These are phyloP conservation scores for Elaeis guineensis DNA, from an alignment of 176 grass and related monocot species.

Conservation along the genomic window DNA sequence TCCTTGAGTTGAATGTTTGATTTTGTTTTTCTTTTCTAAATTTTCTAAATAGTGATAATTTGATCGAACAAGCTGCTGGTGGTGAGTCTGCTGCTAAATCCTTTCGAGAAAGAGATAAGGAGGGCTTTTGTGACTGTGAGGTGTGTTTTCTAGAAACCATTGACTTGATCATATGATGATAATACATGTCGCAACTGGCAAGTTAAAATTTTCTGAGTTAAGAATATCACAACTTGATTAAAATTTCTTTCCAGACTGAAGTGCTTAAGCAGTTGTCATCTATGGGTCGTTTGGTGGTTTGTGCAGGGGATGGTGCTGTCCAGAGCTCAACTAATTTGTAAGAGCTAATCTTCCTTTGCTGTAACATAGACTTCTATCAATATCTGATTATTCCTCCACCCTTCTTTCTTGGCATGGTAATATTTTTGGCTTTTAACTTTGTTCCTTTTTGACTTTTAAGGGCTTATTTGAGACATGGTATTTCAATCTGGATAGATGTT, in stretches of 20 bases:
- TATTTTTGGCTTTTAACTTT: background rate
- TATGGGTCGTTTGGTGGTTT: conserved; percentile 84
- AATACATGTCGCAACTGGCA: no score
- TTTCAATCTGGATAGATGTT: conserved; percentile 79
- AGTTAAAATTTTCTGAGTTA: no score
- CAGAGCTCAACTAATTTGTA: conserved; percentile 83
- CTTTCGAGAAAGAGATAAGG: conserved; percentile 50
- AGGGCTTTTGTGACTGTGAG: conserved; percentile 64
- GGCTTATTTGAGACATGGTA: conserved; percentile 68
- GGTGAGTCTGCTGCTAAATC: conserved; percentile 48
- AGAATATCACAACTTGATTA: background rate
- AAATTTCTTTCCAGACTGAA: conserved; percentile 50
- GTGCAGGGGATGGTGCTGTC: conserved; percentile 68
- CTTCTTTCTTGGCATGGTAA: background rate
- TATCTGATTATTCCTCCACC: background rate
- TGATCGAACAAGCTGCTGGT: conserved; percentile 80
- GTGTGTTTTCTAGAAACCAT: conserved; percentile 10
- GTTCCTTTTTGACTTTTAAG: conserved; percentile 25
- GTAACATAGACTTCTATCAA: no score
- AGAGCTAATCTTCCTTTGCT: conserved; percentile 15
- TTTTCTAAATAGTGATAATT: conserved; percentile 45
- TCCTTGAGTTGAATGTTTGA: conserved; percentile 7
- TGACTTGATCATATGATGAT: no score
- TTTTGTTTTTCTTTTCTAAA: conserved; percentile 3
- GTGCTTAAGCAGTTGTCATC: conserved; percentile 79